Evolutionary conservation across 805 yeast genomes (phyloP), one percentile per base, ranked within the genome.

Genomic region (Sporopachydermia lactativora): DNA sequence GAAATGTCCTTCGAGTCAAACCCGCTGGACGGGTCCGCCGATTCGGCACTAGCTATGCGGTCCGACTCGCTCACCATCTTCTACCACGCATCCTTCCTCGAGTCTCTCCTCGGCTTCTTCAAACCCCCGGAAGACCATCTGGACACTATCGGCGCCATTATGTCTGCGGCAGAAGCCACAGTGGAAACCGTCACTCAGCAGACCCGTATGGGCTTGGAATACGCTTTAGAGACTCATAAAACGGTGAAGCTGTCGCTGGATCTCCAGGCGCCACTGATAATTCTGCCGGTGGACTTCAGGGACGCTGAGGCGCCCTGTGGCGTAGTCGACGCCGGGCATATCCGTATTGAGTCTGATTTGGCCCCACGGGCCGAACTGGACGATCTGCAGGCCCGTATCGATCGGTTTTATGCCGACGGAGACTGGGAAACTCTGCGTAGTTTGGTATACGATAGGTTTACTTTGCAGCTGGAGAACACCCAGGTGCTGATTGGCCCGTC

Each of bases 141-240:
- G 42, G 95, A 88, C 52, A 86, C 96, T 0, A 75, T 92, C 16
- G 89, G 86, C 31, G 92, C 92, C 5, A 73, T 94, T 17, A 74
- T 92, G 74, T 79, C 75, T 57, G 97, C 96, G 1, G 98, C 99
- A 0, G 95, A 88, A 46, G 83, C 88, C 0, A 88, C 96, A 0
- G 81, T 92, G 43, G 96, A 86, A 52, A 96, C 94, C 2, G 65
- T 92, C 46, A 78, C 96, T 0, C 67, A 77, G 17, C 95, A 86
- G 54, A 92, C 97, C 0, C 67, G 96, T 51, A 70, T 92, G 46
- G 97, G 97, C 0, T 67, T 92, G 15, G 94, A 89, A 59, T 86
- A 92, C 48, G 92, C 96, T 0, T 67, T 94, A 49, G 95, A 86
- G 46, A 95, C 89, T 51, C 99, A 92, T 60, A 88, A 86, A 54